phyloP scores from a whole-genome alignment of 768 basidiomycete genomes.

The Boletus vinaceobasis region DNA sequence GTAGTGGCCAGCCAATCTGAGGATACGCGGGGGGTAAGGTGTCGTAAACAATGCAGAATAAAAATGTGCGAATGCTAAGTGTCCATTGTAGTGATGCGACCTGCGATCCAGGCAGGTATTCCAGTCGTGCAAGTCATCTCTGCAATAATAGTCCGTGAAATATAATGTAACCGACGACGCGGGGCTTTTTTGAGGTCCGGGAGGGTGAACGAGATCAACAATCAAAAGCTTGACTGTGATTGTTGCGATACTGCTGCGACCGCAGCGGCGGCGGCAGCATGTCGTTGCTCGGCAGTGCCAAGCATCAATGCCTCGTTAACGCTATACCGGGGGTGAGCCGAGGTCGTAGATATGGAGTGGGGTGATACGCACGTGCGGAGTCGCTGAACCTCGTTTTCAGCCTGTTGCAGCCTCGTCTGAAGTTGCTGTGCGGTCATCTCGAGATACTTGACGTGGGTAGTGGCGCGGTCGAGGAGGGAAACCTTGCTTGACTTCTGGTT shows the following conservation, averaged over 20 bases:
- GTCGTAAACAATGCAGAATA: conserved; percentile 45
- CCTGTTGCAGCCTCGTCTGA: conserved; percentile 71
- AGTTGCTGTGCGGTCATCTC: conserved; percentile 75
- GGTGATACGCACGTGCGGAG: conserved; percentile 52
- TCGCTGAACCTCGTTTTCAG: conserved; percentile 76
- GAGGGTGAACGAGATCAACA: conserved; percentile 22
- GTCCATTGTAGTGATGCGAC: conserved; percentile 53
- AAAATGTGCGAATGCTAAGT: conserved; percentile 34
- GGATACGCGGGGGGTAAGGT: conserved; percentile 20
- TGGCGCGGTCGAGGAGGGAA: conserved; percentile 83
- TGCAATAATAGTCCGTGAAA: conserved; percentile 36
- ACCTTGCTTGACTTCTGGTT: conserved; percentile 95
- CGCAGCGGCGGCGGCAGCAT: conserved; percentile 55
- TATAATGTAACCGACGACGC: conserved; percentile 36
- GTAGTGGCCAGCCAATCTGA: conserved; percentile 17
- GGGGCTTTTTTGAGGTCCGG: conserved; percentile 24
- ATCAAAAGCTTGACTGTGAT: conserved; percentile 44
- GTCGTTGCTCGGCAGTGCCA: conserved; percentile 71
- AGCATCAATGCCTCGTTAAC: conserved; percentile 91
- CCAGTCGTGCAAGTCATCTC: conserved; percentile 39
- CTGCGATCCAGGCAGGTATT: conserved; percentile 56
- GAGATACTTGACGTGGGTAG: conserved; percentile 82
- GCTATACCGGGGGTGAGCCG: conserved; percentile 28
- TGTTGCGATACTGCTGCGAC: conserved; percentile 49
- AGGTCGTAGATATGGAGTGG: not conserved